Percentiles rank a stretch among this genome's conserved stretches.
Conservation (phyloP, 2,329 filamentous ascomycete species). For the Diplodia scrobiculata region DNA sequence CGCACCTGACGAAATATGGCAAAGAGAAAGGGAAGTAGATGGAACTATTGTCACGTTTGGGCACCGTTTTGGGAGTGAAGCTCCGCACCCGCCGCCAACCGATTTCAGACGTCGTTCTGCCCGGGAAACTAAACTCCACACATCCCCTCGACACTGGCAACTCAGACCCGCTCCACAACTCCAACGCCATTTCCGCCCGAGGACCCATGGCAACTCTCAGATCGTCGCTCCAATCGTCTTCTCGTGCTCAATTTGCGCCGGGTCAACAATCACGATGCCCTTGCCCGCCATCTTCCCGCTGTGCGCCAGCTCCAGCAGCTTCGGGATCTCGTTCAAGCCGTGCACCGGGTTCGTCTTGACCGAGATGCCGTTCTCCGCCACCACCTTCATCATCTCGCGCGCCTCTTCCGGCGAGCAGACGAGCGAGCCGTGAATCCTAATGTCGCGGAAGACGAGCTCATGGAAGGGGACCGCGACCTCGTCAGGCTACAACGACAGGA, state of each 20-base stretch:
- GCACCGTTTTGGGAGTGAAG: neutral
- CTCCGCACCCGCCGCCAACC: neutral
- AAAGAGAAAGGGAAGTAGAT: neutral
- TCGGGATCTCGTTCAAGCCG: conserved; percentile 56
- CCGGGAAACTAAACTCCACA: neutral
- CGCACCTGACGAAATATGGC: neutral
- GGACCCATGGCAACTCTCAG: neutral
- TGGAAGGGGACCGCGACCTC: conserved; percentile 46
- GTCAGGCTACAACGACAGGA: conserved; percentile 37
- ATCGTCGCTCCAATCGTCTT: conserved; percentile 24
- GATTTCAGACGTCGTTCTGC: neutral
- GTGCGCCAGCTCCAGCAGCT: conserved; percentile 55
- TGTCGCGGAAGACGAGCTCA: conserved; percentile 59
- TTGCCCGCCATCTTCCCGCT: conserved; percentile 60
- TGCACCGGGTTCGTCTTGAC: conserved; percentile 57
- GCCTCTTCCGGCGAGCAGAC: conserved; percentile 51
- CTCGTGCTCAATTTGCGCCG: conserved; percentile 49
- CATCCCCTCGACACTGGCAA: neutral
- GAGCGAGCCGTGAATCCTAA: conserved; percentile 54
- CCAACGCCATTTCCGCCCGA: neutral
- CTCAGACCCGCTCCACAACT: neutral
- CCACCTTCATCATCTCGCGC: conserved; percentile 52
- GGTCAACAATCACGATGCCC: conserved; percentile 57
- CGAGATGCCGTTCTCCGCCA: conserved; percentile 52
- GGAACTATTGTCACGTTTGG: neutral